Base-by-base conservation (phyloP, 129 eudicot species). In the Tagetes patula region DNA sequence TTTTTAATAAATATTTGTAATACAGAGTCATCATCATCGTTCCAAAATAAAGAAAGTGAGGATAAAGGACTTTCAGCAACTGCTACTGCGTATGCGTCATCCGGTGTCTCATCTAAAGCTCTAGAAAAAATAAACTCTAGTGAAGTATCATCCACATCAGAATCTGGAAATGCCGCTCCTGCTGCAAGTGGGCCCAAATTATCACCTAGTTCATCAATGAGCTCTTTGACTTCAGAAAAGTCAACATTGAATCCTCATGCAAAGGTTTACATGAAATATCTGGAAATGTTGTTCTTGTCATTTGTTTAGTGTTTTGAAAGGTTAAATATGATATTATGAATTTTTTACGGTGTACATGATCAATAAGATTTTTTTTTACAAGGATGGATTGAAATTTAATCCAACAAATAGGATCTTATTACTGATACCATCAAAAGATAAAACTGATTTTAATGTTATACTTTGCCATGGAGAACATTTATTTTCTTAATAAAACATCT, bases 201-300 rank as follows among this genome's bases (percentile, higher is more conserved):
- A 65, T 90, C 99, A 69, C 92, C 91, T 54, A 86, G 87, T 74
- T 94, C 99, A 72, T 94, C 99, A 38, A 67, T 88, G 70, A 87
- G 89, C 79, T 94, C 99, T 39, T 77, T 90, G 68, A 65, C 96
- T 31, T 88, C 99, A 10, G 99, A 94, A 69, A 94, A 88, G 81
- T 90, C 96, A n/a, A 83, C 89, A 1, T 81, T 94, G 73, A 94
- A 90, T 78, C 99, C 99, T 75, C 82, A 88, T 83, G 99, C 99
- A 36, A 95, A 95, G 97, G 99, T 88, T 55, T 46, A 79, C 36
- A 41, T 47, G 39, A 38, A 48, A 43, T 13, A 13, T 64, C 47
- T 64, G 69, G 27, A 20, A 20, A 20, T 20, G 27, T 20, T 20
- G 27, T 20, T n/a, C n/a, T n/a, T 20, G 27, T 20, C 43, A 61